These are phyloP conservation scores for Dactylellina parvicollis DNA, from an alignment of 2,329 filamentous ascomycete genomes.

Conservation along the genomic window DNA sequence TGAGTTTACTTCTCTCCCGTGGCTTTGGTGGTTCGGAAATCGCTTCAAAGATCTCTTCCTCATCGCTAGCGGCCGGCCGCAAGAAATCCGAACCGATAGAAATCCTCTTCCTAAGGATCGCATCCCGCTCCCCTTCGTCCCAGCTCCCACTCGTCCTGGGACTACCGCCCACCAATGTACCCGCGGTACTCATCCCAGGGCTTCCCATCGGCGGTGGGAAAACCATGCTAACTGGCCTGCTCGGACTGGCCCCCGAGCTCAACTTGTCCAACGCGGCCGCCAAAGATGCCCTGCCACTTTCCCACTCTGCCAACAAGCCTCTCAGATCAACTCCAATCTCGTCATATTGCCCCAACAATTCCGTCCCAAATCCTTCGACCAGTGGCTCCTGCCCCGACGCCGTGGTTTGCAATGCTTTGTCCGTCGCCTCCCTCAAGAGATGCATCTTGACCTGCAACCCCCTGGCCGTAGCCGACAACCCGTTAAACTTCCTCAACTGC, in stretches of 20 bases:
- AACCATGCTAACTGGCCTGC: slow-evolving; percentile 66
- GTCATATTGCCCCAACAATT: slow-evolving; percentile 89
- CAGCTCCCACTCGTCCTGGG: slow-evolving; percentile 56
- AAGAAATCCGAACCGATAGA: slow-evolving; percentile 60
- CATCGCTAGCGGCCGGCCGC: slow-evolving; percentile 69
- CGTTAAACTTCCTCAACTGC: slow-evolving; percentile 87
- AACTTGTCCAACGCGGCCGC: slow-evolving; percentile 77
- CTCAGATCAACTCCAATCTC: slow-evolving; percentile 89
- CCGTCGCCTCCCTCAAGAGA: slow-evolving; percentile 87
- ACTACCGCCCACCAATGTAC: slow-evolving; percentile 68
- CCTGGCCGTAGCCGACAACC: slow-evolving; percentile 87
- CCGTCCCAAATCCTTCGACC: slow-evolving; percentile 73
- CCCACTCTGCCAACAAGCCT: slow-evolving; percentile 83
- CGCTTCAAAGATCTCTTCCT: slow-evolving; percentile 88
- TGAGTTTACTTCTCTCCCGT: slow-evolving; percentile 75
- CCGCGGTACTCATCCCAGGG: slow-evolving; percentile 74
- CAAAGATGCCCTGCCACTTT: slow-evolving; percentile 83
- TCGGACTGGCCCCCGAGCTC: slow-evolving; percentile 73
- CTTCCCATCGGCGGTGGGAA: slow-evolving; percentile 62
- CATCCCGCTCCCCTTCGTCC: slow-evolving; percentile 48
- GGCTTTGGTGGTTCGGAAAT: slow-evolving; percentile 73
- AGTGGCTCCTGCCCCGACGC: slow-evolving; percentile 63
- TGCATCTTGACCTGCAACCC: slow-evolving; percentile 95
- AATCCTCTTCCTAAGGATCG: slow-evolving; percentile 41
- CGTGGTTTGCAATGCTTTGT: slow-evolving; percentile 76